Base-by-base conservation (phyloP, 129 eudicot species). In the Oenanthe sinensis region DNA sequence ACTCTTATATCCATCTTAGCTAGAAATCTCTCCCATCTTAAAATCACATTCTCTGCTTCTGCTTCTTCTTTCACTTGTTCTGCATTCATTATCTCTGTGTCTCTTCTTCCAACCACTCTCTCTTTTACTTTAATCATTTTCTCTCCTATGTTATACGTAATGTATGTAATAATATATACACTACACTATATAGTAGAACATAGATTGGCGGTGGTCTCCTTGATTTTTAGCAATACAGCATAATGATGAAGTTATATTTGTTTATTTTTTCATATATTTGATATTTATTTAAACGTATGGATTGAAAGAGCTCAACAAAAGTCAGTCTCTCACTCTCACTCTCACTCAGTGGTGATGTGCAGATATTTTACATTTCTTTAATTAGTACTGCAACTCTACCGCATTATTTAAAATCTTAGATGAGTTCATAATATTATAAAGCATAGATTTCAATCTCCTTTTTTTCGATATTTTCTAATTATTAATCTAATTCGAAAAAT, bases 11-110 rank as follows among this genome's bases (percentile, higher is more conserved):
- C 87, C 92, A 89, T 87, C 67, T 82, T 91, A 0, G 96, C 90
- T 14, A 93, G 79, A 82, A 91, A 91, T 79, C 83, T 93, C 81
- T 89, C 96, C 97, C 97, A 91, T 83, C 89, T 79, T 75, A 89
- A 81, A 20, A 87, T 77, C 75, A 83, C 81, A 69, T 75, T 74
- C 43, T 76, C 79, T 72, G 79, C 77, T 19, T 73, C 42, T 45
- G 45, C 68, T 79, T 76, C 81, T n/a, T 83, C 86, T 54, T 14
- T 48, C 54, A 14, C 16, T 48, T 58, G 30, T 58, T n/a, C 33
- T n/a, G 28, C 68, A n/a, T 60, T 60, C 68, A 3, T 58, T 4
- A 76, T 80, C 86, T 72, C 55, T 83, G 75, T 52, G 74, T 77
- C 47, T 47, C 82, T 49, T 83, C 80, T 78, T 83, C 43, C 79